Conservation (phyloP, 768 basidiomycete genomes). For the Postia placenta region DNA sequence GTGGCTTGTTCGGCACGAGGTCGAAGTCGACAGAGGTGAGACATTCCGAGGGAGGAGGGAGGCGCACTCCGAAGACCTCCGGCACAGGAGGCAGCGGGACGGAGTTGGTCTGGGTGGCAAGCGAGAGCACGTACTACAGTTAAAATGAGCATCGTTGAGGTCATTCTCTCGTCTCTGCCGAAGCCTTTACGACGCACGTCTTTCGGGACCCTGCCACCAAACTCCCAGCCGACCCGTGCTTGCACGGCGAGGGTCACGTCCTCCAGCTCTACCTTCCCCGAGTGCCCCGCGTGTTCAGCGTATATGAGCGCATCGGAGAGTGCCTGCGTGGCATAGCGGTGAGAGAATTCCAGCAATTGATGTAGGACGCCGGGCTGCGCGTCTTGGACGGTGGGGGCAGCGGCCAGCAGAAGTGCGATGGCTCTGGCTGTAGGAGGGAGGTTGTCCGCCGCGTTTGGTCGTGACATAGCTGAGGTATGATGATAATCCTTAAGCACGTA, state of each 20-base stretch:
- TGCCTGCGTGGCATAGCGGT: slow-evolving; percentile 79
- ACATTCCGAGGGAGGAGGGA: slow-evolving; percentile 65
- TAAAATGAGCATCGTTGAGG: neutral
- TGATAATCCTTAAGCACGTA: too few relatives aligned
- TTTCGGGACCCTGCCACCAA: slow-evolving; percentile 83
- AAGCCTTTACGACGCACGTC: slow-evolving; percentile 47
- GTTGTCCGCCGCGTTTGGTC: slow-evolving; percentile 44
- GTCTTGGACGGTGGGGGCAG: slow-evolving; percentile 80
- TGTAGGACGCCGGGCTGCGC: slow-evolving; percentile 82
- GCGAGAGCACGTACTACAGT: slow-evolving; percentile 63
- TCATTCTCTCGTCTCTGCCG: neutral
- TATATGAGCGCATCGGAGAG: slow-evolving; percentile 83
- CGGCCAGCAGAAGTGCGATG: slow-evolving; percentile 77
- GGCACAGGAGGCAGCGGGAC: slow-evolving; percentile 78
- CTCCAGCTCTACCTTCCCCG: slow-evolving; percentile 78
- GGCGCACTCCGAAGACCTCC: slow-evolving; percentile 80
- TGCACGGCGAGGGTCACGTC: slow-evolving; percentile 79
- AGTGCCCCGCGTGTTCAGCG: slow-evolving; percentile 76
- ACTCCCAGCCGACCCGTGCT: slow-evolving; percentile 89
- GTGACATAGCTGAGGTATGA: too few relatives aligned
- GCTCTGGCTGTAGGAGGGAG: slow-evolving; percentile 83
- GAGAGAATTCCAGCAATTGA: slow-evolving; percentile 82
- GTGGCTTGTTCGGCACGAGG: slow-evolving; percentile 78
- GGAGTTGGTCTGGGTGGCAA: slow-evolving; percentile 80
- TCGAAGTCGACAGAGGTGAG: slow-evolving; percentile 82